Evolutionary conservation across 1,139 yeast genomes (phyloP), one percentile per base, ranked within the genome.

Genomic region (Komagataea norvegica): DNA sequence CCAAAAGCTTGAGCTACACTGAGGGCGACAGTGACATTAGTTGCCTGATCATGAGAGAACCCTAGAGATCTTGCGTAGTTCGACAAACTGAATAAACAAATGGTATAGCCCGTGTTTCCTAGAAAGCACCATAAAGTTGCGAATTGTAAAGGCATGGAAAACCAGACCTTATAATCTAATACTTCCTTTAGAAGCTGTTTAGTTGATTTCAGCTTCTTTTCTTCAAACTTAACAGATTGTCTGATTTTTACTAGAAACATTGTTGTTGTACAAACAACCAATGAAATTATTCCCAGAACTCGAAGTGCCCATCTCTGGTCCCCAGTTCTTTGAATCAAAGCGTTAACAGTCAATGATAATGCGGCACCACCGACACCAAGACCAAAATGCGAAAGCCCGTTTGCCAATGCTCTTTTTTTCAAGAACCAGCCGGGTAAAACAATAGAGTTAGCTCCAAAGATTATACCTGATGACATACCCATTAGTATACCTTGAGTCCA

Each of bases 281-380:
- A 55, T 30, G 76, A 65, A 25, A 73, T 65, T 22, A 75, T 62
- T 0, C 75, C 79, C 34, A 70, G 64, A 43, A 70, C 61, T 44
- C 84, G 57, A 41, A 78, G 59, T 0, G 82, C 78, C 85, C 85
- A 79, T 34, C 61, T 59, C 44, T 73, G 80, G 45, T 71, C 60
- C 8, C 76, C 75, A 1, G 73, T 67, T 8, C 49, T 52, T 17
- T 65, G 57, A 31, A 78, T 64, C 17, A 79, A 54, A 21, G 64
- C 63, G 47, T 74, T 70, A 23, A 74, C 59, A 18, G 70, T 65
- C 31, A 76, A 58, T 3, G 78, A 67, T 48, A 74, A 76, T 1
- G 73, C 60, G 26, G 78, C 64, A 23, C 86, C 87, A n/a, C 86
- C 87, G 9, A 74, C 45, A 9, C 87, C 87, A 8, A 81, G 66